Base-by-base conservation (phyloP, 768 basidiomycete species). In the Rhizopogon vesiculosus region DNA sequence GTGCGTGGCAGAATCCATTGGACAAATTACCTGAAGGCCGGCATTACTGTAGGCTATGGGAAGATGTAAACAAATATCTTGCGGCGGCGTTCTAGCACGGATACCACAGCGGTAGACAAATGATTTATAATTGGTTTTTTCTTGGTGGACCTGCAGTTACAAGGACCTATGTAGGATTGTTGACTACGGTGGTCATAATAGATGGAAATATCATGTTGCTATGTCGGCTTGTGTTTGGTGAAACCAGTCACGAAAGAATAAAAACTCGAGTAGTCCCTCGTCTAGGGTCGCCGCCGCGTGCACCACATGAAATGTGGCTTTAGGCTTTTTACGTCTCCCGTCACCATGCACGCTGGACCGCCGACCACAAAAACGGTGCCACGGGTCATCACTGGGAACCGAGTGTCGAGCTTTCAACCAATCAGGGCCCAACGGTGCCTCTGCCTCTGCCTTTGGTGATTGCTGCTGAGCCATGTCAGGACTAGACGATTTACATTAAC, bases 331-430 rank as follows among this genome's bases (percentile, higher is more conserved):
- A 16, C 48, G 35, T 49, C 38, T 25, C 5, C 19, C 22, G 15
- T 16, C 22, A 25, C 33, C 22, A 25, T 49, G 6, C 33, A 15
- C 15, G 5, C 13, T 18, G 13, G 31, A 19, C 1, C 10, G 19
- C 6, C 13, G 48, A 38, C 22, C 19, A 15, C 48, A 25, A 25
- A 25, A 5, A 38, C 15, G 3, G 16, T 22, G 35, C 48, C 48
- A 49, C 22, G 48, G 19, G 16, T 49, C 48, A 49, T 38, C 15
- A 25, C 25, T 25, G 22, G 8, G 35, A 25, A 25, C 19, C 8
- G 48, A 33, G 48, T 49, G 8, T 38, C 48, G 48, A 38, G 48
- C 48, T 38, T 49, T 49, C 22, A 49, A 38, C 48, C 48, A 49
- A 49, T 9, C 22, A 10, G 33, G 48, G 35, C 35, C 48, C 35